Base-by-base conservation (phyloP, 371 early-diverging fungal species). In the Rhizopus sp. region DNA sequence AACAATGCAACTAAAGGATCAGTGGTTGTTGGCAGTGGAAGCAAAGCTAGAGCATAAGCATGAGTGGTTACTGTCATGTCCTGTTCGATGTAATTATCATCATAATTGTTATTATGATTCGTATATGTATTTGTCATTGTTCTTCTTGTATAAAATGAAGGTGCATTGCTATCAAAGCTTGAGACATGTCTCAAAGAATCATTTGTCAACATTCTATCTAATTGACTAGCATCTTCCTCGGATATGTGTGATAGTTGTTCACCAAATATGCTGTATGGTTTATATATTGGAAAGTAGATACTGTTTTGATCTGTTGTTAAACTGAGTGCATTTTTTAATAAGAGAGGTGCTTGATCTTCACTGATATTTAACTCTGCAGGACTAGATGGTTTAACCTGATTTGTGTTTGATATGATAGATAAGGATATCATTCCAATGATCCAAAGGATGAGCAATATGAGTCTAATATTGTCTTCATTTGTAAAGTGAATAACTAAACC, bases 221-320 rank as follows among this genome's bases (percentile, higher is more conserved):
- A 48, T 62, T 67, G 63, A 50, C 69, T 70, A 0, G 64, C 61
- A 35, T 72, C 75, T 62, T 75, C 77, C 30, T 65, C 66, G 42
- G 77, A 77, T 16, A 77, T 77, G 33, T 77, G 73, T 0, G 77
- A 77, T 5, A 77, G 49, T 37, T 70, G 69, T 37, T 77, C 77
- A 1, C 67, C 77, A 63, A 77, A 77, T n/a, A 77, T 57, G 52
- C 77, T 77, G 50, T 77, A 77, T 8, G 77, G 77, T 12, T 70
- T 63, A 38, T 77, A 77, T 2, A 55, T 46, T n/a, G 54, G 59
- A 34, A 59, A 57, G 23, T 55, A 35, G 5, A 61, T 50, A 15
- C 46, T 46, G 34, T 45, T 57, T 35, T 53, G 62, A 53, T 64
- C 65, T 23, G 59, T 53, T n/a, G 66, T 56, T 12, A 60, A 41